Conservation (phyloP, 2,329 filamentous ascomycete genomes). For the Pseudogymnoascus sp. region DNA sequence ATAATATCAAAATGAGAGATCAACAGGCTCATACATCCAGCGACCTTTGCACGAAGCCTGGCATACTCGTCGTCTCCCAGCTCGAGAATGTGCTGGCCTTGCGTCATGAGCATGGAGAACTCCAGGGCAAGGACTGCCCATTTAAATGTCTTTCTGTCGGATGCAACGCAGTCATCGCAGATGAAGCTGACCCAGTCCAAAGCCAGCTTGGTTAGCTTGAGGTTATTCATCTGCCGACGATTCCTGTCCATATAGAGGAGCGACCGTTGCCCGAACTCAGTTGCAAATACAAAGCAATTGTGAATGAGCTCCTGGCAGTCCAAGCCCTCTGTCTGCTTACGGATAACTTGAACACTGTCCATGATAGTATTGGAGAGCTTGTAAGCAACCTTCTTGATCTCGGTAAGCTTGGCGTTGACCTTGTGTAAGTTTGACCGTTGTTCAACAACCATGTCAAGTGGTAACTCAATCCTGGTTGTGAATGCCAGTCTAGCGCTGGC, state of each 20-base stretch:
- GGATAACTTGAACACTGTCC: conserved; percentile 93
- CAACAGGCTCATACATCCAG: conserved; percentile 91
- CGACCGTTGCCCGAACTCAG: conserved; percentile 93
- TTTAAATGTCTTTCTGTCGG: conserved; percentile 90
- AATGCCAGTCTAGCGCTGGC: conserved; percentile 73
- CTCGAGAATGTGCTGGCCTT: conserved; percentile 85
- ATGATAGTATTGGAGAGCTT: conserved; percentile 97
- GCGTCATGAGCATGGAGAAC: conserved; percentile 95
- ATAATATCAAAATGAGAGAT: conserved; percentile 99
- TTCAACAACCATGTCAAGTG: conserved; percentile 83
- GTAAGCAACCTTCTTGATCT: conserved; percentile 92
- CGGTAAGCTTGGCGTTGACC: conserved; percentile 82
- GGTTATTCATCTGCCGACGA: conserved; percentile 90
- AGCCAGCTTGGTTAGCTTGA: conserved; percentile 86
- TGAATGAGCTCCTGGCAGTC: conserved; percentile 95
- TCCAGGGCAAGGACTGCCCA: conserved; percentile 95
- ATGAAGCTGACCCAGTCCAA: conserved; percentile 98
- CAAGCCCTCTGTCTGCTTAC: conserved; percentile 72
- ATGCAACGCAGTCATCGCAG: conserved; percentile 90
- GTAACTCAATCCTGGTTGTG: conserved; percentile 68
- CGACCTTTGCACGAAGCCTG: conserved; percentile 75
- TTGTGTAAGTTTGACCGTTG: conserved; percentile 88
- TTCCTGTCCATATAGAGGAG: conserved; percentile 95
- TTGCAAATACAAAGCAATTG: conserved; percentile 97
- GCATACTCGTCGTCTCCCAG: conserved; percentile 84